Conservation (phyloP, 306 rosid species). For the Pyrus bretschneideri region DNA sequence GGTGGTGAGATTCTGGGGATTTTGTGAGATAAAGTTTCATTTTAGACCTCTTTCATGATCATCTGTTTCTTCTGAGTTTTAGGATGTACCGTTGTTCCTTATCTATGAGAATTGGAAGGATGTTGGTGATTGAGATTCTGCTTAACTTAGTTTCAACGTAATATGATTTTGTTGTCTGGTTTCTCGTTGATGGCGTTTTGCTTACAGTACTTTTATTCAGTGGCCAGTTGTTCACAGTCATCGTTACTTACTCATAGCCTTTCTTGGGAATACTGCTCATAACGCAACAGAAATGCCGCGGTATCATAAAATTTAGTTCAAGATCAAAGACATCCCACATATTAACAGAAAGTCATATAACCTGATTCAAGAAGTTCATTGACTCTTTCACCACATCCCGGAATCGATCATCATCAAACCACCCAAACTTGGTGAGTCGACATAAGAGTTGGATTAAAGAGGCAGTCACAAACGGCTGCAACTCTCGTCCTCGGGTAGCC, state of each 20-base stretch:
- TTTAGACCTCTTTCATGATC: not conserved
- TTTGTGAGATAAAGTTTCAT: not conserved
- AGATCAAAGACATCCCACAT: not conserved
- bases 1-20: not conserved
- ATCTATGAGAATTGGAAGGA: not conserved
- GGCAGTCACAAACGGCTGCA: slow-evolving; percentile 52
- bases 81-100: not conserved
- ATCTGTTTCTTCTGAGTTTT: not conserved
- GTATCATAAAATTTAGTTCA: not conserved
- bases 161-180: not conserved
- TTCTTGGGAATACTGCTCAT: not conserved
- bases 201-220: not conserved
- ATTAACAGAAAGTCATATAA: slow-evolving; percentile 6
- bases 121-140: not conserved
- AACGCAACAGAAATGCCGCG: not conserved
- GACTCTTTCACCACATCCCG: slow-evolving; percentile 51
- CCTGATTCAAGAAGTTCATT: slow-evolving; percentile 54
- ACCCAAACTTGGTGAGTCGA: slow-evolving; percentile 57
- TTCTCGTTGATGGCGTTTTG: not conserved
- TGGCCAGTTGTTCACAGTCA: not conserved
- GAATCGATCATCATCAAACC: slow-evolving; percentile 59
- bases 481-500: slow-evolving; percentile 52
- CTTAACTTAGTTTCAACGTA: not conserved
- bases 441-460: slow-evolving; percentile 50
- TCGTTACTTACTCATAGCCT: not conserved